Percentiles rank a stretch among this genome's conserved stretches.
Conservation (phyloP, 2,329 filamentous ascomycete species). For the Diaporthe amygdali region DNA sequence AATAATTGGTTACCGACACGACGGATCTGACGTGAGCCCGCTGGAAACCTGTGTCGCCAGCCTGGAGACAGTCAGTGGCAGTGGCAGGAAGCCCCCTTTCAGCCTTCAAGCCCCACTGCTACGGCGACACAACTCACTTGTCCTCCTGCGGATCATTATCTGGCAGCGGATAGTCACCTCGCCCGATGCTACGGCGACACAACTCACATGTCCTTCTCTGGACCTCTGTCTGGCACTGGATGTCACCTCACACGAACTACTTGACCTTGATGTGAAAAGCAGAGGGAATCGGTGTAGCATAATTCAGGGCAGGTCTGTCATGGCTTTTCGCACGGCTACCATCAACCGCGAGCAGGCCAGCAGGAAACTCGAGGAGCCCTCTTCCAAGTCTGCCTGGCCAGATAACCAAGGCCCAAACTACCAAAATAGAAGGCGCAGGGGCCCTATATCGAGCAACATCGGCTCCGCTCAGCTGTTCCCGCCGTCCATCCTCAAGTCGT, state of each 20-base stretch:
- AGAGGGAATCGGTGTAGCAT: too few relatives aligned
- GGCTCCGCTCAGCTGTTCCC: background rate
- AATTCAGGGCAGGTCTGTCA: background rate
- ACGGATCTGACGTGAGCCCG: background rate
- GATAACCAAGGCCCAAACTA: background rate
- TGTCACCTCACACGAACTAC: background rate
- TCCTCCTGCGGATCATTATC: background rate
- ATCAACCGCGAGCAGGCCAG: background rate
- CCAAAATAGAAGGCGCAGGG: background rate
- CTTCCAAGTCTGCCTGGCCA: background rate
- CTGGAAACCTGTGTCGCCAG: background rate
- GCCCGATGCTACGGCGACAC: background rate
- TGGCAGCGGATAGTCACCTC: background rate
- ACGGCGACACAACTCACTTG: background rate
- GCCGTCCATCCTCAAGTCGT: too few relatives aligned
- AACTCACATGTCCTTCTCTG: background rate
- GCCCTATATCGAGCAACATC: background rate
- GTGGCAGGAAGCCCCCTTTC: background rate
- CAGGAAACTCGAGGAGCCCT: background rate
- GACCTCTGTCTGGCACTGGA: background rate
- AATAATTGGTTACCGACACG: background rate
- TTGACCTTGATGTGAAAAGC: too few relatives aligned
- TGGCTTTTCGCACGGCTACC: background rate
- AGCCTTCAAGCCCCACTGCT: background rate
- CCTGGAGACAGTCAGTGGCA: background rate